These are phyloP conservation scores for Blumeriella jaapii DNA, from an alignment of 2,329 filamentous ascomycete genomes.

Conservation along the genomic window DNA sequence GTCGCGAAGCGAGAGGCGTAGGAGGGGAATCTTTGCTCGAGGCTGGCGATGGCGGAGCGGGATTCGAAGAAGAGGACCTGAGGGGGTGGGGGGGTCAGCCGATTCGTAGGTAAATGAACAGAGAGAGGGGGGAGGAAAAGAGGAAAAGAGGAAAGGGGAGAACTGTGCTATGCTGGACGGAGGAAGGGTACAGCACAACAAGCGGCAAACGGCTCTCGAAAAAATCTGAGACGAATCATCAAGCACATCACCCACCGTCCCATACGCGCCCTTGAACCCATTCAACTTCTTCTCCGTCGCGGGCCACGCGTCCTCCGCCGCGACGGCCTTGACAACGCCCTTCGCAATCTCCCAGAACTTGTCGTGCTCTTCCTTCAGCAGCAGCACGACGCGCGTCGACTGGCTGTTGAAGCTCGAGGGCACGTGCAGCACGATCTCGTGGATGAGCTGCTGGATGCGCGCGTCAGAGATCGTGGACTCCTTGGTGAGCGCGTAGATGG, in stretches of 20 bases:
- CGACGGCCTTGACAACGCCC: conserved; percentile 54
- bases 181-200: not conserved
- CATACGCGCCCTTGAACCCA: conserved; percentile 60
- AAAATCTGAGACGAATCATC: not conserved
- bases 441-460: conserved; percentile 52
- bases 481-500: conserved; percentile 57
- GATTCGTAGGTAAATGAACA: not conserved
- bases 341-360: conserved; percentile 71
- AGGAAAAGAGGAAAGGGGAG: not conserved
- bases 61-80: conserved; percentile 81
- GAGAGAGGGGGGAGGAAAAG: not conserved
- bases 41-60: conserved; percentile 48
- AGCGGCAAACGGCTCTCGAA: not conserved
- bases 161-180: not conserved
- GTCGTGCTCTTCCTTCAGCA: conserved; percentile 74
- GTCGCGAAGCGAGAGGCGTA: conserved; percentile 71
- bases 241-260: conserved; percentile 47
- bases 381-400: conserved; percentile 64
- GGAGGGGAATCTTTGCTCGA: conserved; percentile 56
- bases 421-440: conserved; percentile 55
- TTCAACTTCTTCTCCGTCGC: conserved; percentile 22
- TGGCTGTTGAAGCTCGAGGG: conserved; percentile 87
- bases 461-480: conserved; percentile 44
- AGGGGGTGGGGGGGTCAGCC: not conserved
- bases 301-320: conserved; percentile 37